Percentiles rank a stretch among this genome's conserved stretches.
Evolutionary conservation across 352 stramenopile species (phyloP).

Genomic region (Phytophthora citricola): DNA sequence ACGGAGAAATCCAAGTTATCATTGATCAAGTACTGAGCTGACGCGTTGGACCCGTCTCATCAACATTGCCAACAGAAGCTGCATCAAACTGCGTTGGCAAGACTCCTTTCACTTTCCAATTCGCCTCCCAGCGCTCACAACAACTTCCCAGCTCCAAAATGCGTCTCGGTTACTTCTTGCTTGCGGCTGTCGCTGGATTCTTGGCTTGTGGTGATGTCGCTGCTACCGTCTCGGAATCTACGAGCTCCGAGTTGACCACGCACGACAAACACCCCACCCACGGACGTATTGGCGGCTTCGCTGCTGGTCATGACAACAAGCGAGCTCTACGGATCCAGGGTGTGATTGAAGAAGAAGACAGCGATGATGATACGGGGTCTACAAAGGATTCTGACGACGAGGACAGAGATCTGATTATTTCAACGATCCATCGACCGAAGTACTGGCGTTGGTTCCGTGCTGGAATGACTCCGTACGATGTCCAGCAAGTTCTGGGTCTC

Average conservation of each 20-base stretch:
- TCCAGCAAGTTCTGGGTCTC: conserved; percentile 16
- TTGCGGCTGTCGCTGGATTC: neutral
- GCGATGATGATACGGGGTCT: conserved; percentile 1
- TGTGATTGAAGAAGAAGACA: conserved; percentile 1
- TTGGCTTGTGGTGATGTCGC: neutral
- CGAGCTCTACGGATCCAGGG: conserved; percentile 1
- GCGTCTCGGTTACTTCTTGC: conserved; percentile 4
- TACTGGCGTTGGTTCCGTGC: conserved; percentile 18
- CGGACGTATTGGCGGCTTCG: neutral
- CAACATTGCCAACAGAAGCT: too few species aligned
- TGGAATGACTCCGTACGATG: conserved; percentile 12
- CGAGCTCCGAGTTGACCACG: neutral
- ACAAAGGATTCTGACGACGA: conserved; percentile 7
- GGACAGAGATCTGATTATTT: conserved; percentile 16
- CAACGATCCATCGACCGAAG: conserved; percentile 6
- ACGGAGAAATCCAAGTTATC: too few species aligned
- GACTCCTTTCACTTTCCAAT: conserved; percentile 13
- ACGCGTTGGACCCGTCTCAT: neutral
- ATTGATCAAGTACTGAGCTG: too few species aligned
- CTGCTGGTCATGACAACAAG: neutral
- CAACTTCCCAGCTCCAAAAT: neutral
- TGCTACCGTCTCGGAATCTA: neutral
- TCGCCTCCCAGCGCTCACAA: neutral
- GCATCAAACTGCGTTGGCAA: too few species aligned
- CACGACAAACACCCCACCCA: neutral